Evolutionary conservation across 176 grass and related monocot species (phyloP).

Genomic region (Cymbopogon citratus): DNA sequence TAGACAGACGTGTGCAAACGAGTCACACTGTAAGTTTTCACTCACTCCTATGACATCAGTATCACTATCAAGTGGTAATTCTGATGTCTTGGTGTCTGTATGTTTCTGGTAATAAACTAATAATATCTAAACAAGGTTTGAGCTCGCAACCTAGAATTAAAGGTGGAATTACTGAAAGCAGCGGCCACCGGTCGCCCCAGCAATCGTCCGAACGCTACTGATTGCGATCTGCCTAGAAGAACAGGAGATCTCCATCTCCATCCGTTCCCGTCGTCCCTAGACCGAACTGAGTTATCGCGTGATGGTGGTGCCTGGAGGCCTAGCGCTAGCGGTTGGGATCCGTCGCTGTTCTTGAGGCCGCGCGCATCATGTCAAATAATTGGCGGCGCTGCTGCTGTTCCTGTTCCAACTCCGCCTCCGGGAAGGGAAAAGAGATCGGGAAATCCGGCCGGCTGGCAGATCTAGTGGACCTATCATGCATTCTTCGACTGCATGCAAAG

Average conservation of each 20-base stretch:
- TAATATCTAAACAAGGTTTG: too few relatives aligned
- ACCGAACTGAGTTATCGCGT: background rate
- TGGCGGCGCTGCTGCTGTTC: background rate
- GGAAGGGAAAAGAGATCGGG: background rate
- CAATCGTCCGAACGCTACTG: background rate
- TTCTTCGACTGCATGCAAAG: slow-evolving; percentile 4
- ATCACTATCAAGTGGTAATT: too few relatives aligned
- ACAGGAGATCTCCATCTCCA: slow-evolving; percentile 2
- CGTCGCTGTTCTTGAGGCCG: background rate
- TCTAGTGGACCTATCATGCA: slow-evolving; percentile 16
- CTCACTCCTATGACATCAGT: too few relatives aligned
- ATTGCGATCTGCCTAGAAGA: background rate
- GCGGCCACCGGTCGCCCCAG: background rate
- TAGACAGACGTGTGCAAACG: background rate
- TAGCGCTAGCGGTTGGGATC: slow-evolving; percentile 9
- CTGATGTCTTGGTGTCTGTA: too few relatives aligned
- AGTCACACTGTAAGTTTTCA: too few relatives aligned
- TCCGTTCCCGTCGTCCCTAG: background rate
- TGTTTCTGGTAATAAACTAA: too few relatives aligned
- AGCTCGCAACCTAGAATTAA: too few relatives aligned
- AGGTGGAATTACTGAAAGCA: slow-evolving; percentile 1
- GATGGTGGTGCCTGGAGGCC: slow-evolving; percentile 10
- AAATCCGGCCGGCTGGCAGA: slow-evolving; percentile 10
- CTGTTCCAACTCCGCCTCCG: background rate
- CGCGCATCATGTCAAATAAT: slow-evolving; percentile 44